Evolutionary conservation across 2,329 filamentous ascomycete species (phyloP).

Genomic region (Cyanodermella asteris): DNA sequence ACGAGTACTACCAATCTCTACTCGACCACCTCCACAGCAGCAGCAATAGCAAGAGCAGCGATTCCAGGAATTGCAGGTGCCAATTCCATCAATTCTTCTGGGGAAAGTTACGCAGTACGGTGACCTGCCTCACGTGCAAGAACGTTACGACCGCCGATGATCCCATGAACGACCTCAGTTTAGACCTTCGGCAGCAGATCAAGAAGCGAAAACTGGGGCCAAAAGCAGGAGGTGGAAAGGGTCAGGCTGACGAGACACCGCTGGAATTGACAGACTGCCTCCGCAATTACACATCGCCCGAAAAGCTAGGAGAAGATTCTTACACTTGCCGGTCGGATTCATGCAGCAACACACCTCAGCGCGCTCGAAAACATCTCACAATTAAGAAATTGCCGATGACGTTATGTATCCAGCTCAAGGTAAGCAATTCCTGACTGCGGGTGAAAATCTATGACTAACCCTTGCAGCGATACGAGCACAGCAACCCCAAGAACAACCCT

Average conservation of each 20-base stretch:
- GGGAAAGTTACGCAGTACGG: slow-evolving; percentile 72
- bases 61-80: slow-evolving; percentile 45
- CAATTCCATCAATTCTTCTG: slow-evolving; percentile 91
- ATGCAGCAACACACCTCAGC: slow-evolving; percentile 49
- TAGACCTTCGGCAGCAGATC: slow-evolving; percentile 69
- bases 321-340: slow-evolving; percentile 52
- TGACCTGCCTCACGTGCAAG: slow-evolving; percentile 72
- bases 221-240: slow-evolving; percentile 13
- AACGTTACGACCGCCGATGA: slow-evolving; percentile 67
- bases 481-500: slow-evolving; percentile 46
- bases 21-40: too few species aligned
- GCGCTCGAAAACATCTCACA: slow-evolving; percentile 63
- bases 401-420: slow-evolving; percentile 80
- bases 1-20: slow-evolving; percentile 92
- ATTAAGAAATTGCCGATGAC: slow-evolving; percentile 76
- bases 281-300: slow-evolving; percentile 67
- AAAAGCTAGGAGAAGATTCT: slow-evolving; percentile 52
- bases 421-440: slow-evolving; percentile 16
- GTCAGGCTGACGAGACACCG: slow-evolving; percentile 18
- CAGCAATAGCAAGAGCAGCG: slow-evolving; percentile 42
- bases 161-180: slow-evolving; percentile 73
- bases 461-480: slow-evolving; percentile 48
- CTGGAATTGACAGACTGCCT: slow-evolving; percentile 52
- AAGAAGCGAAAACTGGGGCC: slow-evolving; percentile 26
- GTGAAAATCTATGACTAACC: not conserved